A percentile compares a stretch with the other conserved stretches of the same genome.
phyloP scores from a whole-genome alignment of 2,329 filamentous ascomycete genomes.

The Elsinoe arachidis region DNA sequence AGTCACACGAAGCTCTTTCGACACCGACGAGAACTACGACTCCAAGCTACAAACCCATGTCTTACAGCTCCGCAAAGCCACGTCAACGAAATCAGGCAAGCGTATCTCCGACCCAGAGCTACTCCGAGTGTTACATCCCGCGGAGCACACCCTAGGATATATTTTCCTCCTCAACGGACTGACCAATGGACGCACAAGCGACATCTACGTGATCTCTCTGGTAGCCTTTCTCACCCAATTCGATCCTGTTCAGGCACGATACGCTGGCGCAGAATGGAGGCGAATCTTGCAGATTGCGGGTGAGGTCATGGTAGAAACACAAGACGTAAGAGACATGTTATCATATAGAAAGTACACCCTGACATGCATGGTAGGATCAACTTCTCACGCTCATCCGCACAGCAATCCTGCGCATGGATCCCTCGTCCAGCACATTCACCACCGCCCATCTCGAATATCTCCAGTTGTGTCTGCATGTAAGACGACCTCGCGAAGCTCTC shows the following conservation, averaged over 20 bases:
- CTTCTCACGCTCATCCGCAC: conserved; percentile 32
- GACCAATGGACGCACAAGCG: conserved; percentile 38
- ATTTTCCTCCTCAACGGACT: conserved; percentile 43
- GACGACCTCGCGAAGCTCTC: conserved; percentile 47
- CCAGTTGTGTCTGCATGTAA: conserved; percentile 47
- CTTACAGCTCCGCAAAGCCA: conserved; percentile 1
- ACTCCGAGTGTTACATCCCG: conserved; percentile 41
- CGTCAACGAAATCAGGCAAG: conserved; percentile 7
- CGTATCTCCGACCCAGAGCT: conserved; percentile 7
- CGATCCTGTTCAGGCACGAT: conserved; percentile 48
- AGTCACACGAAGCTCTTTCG: neutral
- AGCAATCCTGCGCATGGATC: conserved; percentile 59
- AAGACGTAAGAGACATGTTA: neutral
- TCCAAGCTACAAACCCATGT: neutral
- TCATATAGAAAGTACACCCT: neutral
- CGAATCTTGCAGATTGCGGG: conserved; percentile 29
- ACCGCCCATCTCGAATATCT: conserved; percentile 52
- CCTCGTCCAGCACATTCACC: conserved; percentile 57
- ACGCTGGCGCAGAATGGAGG: conserved; percentile 42
- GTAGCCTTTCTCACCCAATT: conserved; percentile 40
- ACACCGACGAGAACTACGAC: neutral
- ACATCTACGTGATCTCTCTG: conserved; percentile 18
- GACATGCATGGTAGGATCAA: conserved; percentile 7
- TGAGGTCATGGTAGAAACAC: neutral
- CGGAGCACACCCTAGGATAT: conserved; percentile 52